Base-by-base conservation (phyloP, 148 eudicot species). In the Linanthus parryae region DNA sequence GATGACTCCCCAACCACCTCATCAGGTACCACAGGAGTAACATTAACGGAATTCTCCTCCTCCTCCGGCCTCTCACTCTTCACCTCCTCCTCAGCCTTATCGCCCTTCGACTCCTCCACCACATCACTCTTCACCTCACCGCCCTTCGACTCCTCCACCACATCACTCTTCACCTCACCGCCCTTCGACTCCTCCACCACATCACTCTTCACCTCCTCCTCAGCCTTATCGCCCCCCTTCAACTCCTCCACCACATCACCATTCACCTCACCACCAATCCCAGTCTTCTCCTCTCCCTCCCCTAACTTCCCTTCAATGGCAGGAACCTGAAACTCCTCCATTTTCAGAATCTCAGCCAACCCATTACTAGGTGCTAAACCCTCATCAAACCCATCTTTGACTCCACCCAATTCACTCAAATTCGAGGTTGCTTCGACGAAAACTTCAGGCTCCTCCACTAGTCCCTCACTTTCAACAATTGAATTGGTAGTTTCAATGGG, bases 301-400 rank as follows among this genome's bases (percentile, higher is more conserved):
- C n/a, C n/a, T n/a, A 16, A 26, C 10, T 30, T 34, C 52, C 14
- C 31, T 34, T 14, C 52, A 40, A 42, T 26, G 11, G 27, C 57
- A 29, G 50, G 28, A 61, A 59, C 54, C 18, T 61, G 24, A 29
- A 58, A 66, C 34, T 65, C 69, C 39, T 56, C 75, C 39, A 39
- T 44, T 21, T 54, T 12, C 18, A 40, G 17, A 39, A 19, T 42
- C 40, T 64, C 68, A 40, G 5, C 31, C 20, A 21, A 33, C 15
- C 22, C 61, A 15, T 63, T 54, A 26, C 23, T 24, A 27, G 29
- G 34, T 11, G 14, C 43, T 48, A 29, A 44, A 53, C 8, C 66
- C 52, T 45, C 58, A 37, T 27, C 31, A 21, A 14, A 2, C 16
- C 30, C 60, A 47, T 46, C 64, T 31, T 19, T 38, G 49, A 38